Evolutionary conservation across 2,329 filamentous ascomycete species (phyloP), one percentile per base, ranked within the genome.

Genomic region (Scleromitrula shiraiana): DNA sequence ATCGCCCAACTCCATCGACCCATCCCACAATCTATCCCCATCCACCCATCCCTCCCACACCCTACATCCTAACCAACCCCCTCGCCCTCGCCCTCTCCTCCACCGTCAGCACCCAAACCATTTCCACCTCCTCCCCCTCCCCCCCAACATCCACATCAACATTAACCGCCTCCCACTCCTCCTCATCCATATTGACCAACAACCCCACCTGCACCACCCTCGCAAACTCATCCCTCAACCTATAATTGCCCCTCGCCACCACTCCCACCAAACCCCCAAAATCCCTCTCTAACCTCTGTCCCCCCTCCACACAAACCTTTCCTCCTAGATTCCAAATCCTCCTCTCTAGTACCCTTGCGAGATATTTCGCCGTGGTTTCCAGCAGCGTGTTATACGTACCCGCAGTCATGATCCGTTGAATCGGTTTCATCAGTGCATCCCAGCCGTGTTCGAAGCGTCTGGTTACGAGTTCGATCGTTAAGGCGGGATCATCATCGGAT

Each of bases 171-270:
- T 91, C 86, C 86, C 89, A 95, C 67, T 96, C 91, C 50, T 96
- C 90, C 27, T 93, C 87, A 64, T 96, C 90, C 88, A 96, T 94
- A 58, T 90, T 91, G 63, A 91, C 82, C 14, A 95, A 80, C 72
- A 94, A 80, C 49, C 85, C 79, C 59, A 95, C 83, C 72, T 96
- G 88, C 50, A 76, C 75, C 50, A 85, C 86, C 60, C 82, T 79
- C 23, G 76, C 74, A 69, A 96, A 95, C 3, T 77, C 68, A 61
- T 95, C 89, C 26, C 88, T 74, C 29, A 93, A 76, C 2, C 78
- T 78, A 63, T 95, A 96, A 60, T 85, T 81, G 4, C 75, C 76
- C 2, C 73, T 75, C 9, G 80, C 77, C 2, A 88, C 80, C 0
- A 76, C 74, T 20, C 76, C 71, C 5, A 94, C 79, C 39, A 96